A percentile compares a stretch with the other conserved stretches of the same genome.
These are phyloP conservation scores for Acmispon strigosus DNA, from an alignment of 306 rosid species.

Conservation along the genomic window DNA sequence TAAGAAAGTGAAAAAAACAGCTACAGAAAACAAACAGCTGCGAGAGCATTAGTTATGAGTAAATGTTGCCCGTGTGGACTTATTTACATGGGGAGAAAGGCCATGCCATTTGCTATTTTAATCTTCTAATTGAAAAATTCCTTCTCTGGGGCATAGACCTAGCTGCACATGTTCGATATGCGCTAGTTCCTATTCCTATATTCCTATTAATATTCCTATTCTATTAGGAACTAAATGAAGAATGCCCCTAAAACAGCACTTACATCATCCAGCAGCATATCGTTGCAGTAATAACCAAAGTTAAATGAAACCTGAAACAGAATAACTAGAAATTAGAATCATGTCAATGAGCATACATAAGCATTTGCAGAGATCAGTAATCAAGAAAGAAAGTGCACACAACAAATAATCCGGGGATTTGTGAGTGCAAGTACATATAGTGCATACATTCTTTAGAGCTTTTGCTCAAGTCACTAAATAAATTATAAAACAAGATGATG, in stretches of 20 bases:
- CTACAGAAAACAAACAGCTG: background rate
- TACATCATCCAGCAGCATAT: conserved; percentile 97
- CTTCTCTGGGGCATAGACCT: background rate
- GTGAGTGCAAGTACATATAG: background rate
- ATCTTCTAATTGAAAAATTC: background rate
- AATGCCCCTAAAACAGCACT: conserved; percentile 25
- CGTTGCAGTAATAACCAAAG: conserved; percentile 81
- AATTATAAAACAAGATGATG: conserved; percentile 1
- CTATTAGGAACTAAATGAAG: background rate
- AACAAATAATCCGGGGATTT: background rate
- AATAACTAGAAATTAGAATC: conserved; percentile 17
- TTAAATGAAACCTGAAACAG: conserved; percentile 67
- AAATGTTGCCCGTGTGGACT: background rate
- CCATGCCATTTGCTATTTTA: background rate
- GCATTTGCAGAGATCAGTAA: background rate
- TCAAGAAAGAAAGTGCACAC: background rate
- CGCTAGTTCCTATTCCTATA: background rate
- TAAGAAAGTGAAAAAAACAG: background rate
- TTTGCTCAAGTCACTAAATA: background rate
- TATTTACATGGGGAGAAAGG: background rate
- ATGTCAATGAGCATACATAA: background rate
- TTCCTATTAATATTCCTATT: background rate
- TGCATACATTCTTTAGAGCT: too few species aligned
- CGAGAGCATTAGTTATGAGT: background rate
- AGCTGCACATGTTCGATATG: background rate